These are phyloP conservation scores for Calonectria naviculata DNA, from an alignment of 2,329 filamentous ascomycete species.

Conservation along the genomic window DNA sequence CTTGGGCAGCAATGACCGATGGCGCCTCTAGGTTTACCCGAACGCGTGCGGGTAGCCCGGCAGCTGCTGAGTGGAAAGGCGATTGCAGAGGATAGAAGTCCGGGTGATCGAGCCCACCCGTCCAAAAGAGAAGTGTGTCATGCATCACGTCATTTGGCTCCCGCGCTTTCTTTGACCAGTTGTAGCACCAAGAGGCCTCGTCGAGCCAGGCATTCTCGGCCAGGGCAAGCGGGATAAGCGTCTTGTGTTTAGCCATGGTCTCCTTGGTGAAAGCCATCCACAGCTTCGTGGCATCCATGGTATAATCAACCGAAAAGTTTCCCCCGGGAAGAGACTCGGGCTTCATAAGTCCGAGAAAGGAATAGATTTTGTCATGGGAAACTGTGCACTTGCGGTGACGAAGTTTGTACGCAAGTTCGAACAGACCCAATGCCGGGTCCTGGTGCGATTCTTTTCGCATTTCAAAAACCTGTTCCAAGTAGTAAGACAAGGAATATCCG, in stretches of 20 bases:
- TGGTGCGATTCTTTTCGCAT: slow-evolving; percentile 13
- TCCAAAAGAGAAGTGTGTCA: slow-evolving; percentile 14
- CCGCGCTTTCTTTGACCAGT: slow-evolving; percentile 7
- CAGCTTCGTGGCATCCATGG: slow-evolving; percentile 1
- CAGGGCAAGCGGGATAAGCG: slow-evolving; percentile 13
- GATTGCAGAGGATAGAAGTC: slow-evolving; percentile 20
- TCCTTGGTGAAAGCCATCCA: slow-evolving; percentile 19
- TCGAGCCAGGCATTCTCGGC: slow-evolving; percentile 1
- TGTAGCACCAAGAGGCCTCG: slow-evolving; percentile 16
- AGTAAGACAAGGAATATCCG: slow-evolving; percentile 13
- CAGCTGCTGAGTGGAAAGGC: slow-evolving; percentile 11
- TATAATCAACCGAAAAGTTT: slow-evolving; percentile 14
- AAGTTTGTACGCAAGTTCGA: slow-evolving; percentile 23
- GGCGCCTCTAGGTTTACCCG: slow-evolving; percentile 2
- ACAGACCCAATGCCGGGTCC: slow-evolving; percentile 16
- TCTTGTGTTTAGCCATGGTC: slow-evolving; percentile 20
- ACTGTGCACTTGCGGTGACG: slow-evolving; percentile 17
- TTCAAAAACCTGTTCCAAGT: slow-evolving; percentile 14
- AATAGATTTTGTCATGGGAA: slow-evolving; percentile 16
- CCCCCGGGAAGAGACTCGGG: neutral
- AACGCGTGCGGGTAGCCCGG: slow-evolving; percentile 11
- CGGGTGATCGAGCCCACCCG: slow-evolving; percentile 15
- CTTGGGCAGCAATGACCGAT: slow-evolving; percentile 15
- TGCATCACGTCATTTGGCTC: slow-evolving; percentile 12
- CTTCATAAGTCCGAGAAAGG: slow-evolving; percentile 17